Base-by-base conservation (phyloP, 129 eudicot species). In the Lonicera japonica region DNA sequence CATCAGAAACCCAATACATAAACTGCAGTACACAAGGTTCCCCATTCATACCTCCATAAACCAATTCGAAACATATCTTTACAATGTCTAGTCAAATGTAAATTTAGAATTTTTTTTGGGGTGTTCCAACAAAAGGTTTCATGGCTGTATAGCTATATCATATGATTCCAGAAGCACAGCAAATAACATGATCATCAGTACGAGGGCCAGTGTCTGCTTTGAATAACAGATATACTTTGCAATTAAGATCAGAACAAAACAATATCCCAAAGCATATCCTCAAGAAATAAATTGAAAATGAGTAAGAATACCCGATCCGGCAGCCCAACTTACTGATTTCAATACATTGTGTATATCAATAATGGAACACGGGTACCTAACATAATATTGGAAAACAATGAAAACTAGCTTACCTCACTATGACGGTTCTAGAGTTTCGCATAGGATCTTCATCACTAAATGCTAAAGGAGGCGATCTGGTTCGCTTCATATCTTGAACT, bases 401-500 rank as follows among this genome's bases (percentile, higher is more conserved):
- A 21, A 43, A 29, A 72, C 34, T 29, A 70, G 58, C 77, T 61
- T 82, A 78, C 90, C 76, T 74, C 67, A 24, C 66, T 18, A 24
- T 39, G 54, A 29, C 51, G 61, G 66, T 70, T 58, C 62, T 66
- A 57, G 80, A 56, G 72, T 61, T 67, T 9, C 46, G 70, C 63
- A 72, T 39, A 50, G n/a, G 22, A 5, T 71, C 74, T 62, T 77
- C 87, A 67, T 74, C 63, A 34, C 69, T 59, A 65, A 75, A 54
- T 21, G 29, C 56, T 50, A 70, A 64, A 51, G 79, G 76, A 25
- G 83, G 79, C 11, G 86, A 57, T 65, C 78, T 75, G 58, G 82
- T 75, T 59, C 87, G 72, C 73, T 71, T 76, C 60, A 68, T 25
- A 72, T 82, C 76, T 59, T 83, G 89, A 65, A 43, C 29, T 25